These are phyloP conservation scores for Buxus sempervirens DNA, from an alignment of 164 flowering plant genomes.

Conservation along the genomic window DNA sequence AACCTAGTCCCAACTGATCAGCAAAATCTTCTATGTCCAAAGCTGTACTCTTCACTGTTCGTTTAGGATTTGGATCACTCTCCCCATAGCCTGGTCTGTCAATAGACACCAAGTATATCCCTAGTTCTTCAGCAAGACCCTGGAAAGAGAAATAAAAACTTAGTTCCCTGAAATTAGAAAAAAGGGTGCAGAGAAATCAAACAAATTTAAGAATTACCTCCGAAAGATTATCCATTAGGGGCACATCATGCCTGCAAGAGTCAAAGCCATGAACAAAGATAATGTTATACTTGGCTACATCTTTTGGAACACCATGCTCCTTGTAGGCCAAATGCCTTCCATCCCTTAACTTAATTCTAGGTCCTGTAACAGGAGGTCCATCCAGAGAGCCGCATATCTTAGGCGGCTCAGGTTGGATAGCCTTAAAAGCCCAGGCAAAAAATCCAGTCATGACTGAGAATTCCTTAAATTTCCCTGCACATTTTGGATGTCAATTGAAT, in stretches of 20 bases:
- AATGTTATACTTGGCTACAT: conserved; percentile 50
- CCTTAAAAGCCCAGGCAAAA: conserved; percentile 50
- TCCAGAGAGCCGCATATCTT: conserved; percentile 53
- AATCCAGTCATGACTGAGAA: conserved; percentile 33
- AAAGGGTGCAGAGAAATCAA: neutral
- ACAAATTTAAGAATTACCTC: conserved; percentile 39
- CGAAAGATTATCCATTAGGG: conserved; percentile 24
- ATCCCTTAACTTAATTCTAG: conserved; percentile 66
- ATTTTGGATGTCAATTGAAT: neutral
- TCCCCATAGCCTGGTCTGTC: conserved; percentile 81
- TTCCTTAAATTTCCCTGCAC: conserved; percentile 38
- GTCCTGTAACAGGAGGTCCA: conserved; percentile 64
- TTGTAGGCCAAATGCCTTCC: conserved; percentile 78
- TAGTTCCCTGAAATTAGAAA: neutral
- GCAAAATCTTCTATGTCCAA: conserved; percentile 72
- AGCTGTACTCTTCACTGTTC: conserved; percentile 50
- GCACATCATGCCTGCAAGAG: conserved; percentile 40
- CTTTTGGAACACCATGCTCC: conserved; percentile 64
- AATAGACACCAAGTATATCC: conserved; percentile 51
- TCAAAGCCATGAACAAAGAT: conserved; percentile 56
- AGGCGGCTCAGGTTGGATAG: conserved; percentile 56
- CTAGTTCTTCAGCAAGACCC: conserved; percentile 49
- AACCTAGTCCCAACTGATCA: conserved; percentile 55
- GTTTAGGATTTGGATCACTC: conserved; percentile 63
- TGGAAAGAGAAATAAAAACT: conserved; percentile 23